These are phyloP conservation scores for Coelastrella sp. DNA, from an alignment of 139 green algal genomes.

Conservation along the genomic window DNA sequence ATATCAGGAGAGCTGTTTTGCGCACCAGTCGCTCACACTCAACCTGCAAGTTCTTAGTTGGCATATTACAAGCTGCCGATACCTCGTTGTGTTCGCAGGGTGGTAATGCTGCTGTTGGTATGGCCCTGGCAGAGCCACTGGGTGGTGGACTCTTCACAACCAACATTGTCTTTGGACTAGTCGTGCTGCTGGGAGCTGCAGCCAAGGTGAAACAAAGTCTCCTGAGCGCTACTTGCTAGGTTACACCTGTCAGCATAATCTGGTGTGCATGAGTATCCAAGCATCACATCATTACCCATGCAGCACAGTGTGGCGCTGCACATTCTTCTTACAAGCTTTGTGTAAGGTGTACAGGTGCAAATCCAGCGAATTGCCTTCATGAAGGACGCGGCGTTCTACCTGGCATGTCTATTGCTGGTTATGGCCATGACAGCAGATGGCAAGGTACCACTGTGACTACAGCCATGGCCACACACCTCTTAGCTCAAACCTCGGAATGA, in stretches of 20 bases:
- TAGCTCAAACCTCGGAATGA: too few relatives aligned
- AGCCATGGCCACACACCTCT: too few relatives aligned
- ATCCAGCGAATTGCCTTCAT: slow-evolving; percentile 42
- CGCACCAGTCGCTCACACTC: too few relatives aligned
- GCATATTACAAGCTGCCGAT: not conserved
- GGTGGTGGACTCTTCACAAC: slow-evolving; percentile 70
- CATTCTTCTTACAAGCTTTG: too few relatives aligned
- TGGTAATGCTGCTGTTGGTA: slow-evolving; percentile 46
- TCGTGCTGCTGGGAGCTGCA: slow-evolving; percentile 51
- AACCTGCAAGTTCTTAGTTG: too few relatives aligned
- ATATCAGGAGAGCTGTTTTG: too few relatives aligned
- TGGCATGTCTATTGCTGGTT: slow-evolving; percentile 43
- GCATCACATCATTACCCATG: too few relatives aligned
- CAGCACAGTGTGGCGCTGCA: too few relatives aligned
- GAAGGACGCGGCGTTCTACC: slow-evolving; percentile 63
- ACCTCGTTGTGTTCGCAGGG: not conserved
- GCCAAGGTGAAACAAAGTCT: not conserved
- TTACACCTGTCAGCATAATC: too few relatives aligned
- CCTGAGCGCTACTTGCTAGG: too few relatives aligned
- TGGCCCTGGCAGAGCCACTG: slow-evolving; percentile 72
- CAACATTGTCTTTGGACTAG: slow-evolving; percentile 64
- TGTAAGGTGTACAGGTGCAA: slow-evolving; percentile 27
- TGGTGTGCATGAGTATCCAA: too few relatives aligned
- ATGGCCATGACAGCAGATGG: slow-evolving; percentile 35
- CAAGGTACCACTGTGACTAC: too few relatives aligned